These are phyloP conservation scores for Pulicaria dysenterica DNA, from an alignment of 129 eudicot species.

Conservation along the genomic window DNA sequence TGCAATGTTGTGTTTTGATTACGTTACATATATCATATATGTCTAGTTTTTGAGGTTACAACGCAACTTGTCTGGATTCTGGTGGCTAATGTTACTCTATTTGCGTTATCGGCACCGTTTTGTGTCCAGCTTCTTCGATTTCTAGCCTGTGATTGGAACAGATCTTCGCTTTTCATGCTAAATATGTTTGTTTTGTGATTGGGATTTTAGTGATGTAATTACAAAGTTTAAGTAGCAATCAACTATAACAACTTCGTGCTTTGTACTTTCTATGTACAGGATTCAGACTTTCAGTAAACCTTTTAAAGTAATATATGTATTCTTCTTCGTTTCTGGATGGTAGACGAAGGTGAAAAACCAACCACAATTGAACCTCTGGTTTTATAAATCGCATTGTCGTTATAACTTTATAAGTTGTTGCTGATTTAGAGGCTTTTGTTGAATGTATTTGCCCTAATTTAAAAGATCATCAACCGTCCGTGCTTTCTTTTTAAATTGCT, in stretches of 20 bases:
- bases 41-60: no score
- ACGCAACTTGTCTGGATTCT: conserved; percentile 3
- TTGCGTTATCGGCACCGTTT: not conserved
- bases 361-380: not conserved
- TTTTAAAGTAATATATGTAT: not conserved
- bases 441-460: not conserved
- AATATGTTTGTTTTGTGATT: conserved; percentile 10
- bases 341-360: no score
- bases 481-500: not conserved
- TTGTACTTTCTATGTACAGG: conserved; percentile 4
- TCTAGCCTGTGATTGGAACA: conserved; percentile 3
- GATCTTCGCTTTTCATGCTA: conserved; percentile 16
- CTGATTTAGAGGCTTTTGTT: not conserved
- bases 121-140: conserved; percentile 10
- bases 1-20: conserved; percentile 28
- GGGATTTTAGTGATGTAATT: not conserved
- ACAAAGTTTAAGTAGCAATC: conserved; percentile 16
- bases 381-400: not conserved
- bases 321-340: not conserved
- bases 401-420: not conserved
- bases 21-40: no score
- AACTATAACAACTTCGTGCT: not conserved
- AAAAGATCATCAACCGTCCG: not conserved
- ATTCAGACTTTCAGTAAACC: not conserved
- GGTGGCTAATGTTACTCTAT: not conserved